These are phyloP conservation scores for Penicillium sclerotiorum DNA, from an alignment of 2,329 filamentous ascomycete genomes.

Conservation along the genomic window DNA sequence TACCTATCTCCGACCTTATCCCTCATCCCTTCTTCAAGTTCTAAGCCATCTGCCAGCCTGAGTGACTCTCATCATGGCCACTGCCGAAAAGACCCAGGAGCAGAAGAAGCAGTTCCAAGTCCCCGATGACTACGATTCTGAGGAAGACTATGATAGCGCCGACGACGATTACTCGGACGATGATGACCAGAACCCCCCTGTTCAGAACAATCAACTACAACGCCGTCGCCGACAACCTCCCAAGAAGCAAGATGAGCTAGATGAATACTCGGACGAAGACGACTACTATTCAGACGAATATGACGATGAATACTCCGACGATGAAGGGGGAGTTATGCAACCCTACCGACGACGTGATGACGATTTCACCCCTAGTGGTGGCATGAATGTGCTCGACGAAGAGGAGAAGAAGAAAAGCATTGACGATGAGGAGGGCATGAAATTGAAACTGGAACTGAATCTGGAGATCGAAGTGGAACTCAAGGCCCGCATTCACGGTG, in stretches of 20 bases:
- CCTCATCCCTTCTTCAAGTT: background rate
- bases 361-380: conserved; percentile 26
- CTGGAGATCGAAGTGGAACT: conserved; percentile 65
- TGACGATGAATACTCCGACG: conserved; percentile 34
- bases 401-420: conserved; percentile 32
- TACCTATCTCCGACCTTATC: background rate
- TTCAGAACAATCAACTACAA: conserved; percentile 20
- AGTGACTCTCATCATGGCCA: conserved; percentile 25
- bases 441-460: conserved; percentile 61
- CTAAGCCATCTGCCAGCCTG: background rate
- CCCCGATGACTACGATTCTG: conserved; percentile 28
- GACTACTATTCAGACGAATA: conserved; percentile 16
- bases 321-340: conserved; percentile 22
- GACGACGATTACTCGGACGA: conserved; percentile 35
- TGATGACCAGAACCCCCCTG: conserved; percentile 17
- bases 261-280: conserved; percentile 31
- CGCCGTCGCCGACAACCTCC: conserved; percentile 21
- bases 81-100: conserved; percentile 32
- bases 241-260: conserved; percentile 25
- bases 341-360: conserved; percentile 23
- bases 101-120: conserved; percentile 28
- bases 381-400: conserved; percentile 33
- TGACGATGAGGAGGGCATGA: conserved; percentile 50
- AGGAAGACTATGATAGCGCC: conserved; percentile 33
- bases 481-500: conserved; percentile 67